Base-by-base conservation (phyloP, 176 grass and related monocot species). In the Cenchrus purpureus region DNA sequence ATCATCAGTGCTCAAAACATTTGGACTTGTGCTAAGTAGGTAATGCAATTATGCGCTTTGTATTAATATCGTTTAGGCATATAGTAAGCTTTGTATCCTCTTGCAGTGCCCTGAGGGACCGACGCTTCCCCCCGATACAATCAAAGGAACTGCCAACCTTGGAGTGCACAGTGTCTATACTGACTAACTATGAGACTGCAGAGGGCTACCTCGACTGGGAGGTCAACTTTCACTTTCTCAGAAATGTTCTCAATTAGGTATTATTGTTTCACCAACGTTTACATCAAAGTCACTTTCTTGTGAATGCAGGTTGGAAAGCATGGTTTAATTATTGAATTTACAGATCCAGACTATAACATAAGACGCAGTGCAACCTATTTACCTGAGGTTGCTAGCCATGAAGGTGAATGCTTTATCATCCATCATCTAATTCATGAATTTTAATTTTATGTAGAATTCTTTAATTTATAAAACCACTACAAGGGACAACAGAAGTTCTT, bases 321-420 rank as follows among this genome's bases (percentile, higher is more conserved):
- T 91, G 97, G 97, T 12, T 91, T 99, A 74, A 94, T 97, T 79
- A 99, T 99, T 86, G 97, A 99, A 89, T 99, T 99, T 75, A 92
- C 88, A 1, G 97, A 99, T 86, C 90, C 92, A 86, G 84, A 89
- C 78, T 94, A 91, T 71, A 94, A 85, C 74, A 89, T 86, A 42
- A 91, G 94, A 62, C 84, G 85, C 12, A 99, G 88, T 79, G 97
- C 90, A 52, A 99, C 97, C 9, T 99, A 99, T 88, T 91, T 99
- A 65, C 97, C 97, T 85, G 97, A 99, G 83, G 92, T 99, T 83
- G 91, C 97, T 74, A 90, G 92, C 16, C 90, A 99, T 88, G 92
- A 99, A 99, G 94, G 97, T 99, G 66, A 90, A 81, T 42, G 17
- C 19, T 73, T 48, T 71, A 37, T 10, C 14, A 14, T 65, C 15